A percentile compares a stretch with the other conserved stretches of the same genome.
Conservation (phyloP, 2,329 filamentous ascomycete species). For the Diaporthe vaccinii region DNA sequence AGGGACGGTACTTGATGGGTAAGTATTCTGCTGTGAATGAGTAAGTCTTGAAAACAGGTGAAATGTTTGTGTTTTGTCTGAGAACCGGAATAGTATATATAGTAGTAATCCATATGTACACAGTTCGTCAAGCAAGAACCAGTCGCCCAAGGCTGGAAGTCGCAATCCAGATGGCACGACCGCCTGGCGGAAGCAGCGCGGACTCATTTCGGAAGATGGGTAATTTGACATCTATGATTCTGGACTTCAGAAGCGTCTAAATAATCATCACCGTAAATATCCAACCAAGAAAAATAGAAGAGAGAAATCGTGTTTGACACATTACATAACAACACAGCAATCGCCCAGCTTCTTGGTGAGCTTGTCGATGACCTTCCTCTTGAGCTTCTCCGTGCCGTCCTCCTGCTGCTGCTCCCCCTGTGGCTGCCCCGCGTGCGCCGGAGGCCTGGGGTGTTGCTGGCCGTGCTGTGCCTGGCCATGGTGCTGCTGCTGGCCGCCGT, state of each 20-base stretch:
- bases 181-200: neutral
- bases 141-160: neutral
- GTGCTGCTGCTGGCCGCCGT: conserved; percentile 57
- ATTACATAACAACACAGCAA: conserved; percentile 74
- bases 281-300: neutral
- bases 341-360: conserved; percentile 74
- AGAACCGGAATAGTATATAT: neutral
- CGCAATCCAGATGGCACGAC: neutral
- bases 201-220: too few relatives aligned
- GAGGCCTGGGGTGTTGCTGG: conserved; percentile 51
- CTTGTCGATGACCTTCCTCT: conserved; percentile 71
- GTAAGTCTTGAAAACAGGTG: neutral
- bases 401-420: conserved; percentile 57
- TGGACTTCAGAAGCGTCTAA: neutral
- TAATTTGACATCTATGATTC: neutral
- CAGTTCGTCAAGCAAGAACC: neutral
- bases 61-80: neutral
- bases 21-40: neutral
- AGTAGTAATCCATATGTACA: neutral
- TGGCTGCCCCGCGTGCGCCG: conserved; percentile 51
- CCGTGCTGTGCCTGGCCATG: conserved; percentile 61
- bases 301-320: neutral
- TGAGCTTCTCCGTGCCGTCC: conserved; percentile 70
- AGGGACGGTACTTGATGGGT: neutral
- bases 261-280: neutral